Conservation (phyloP, 495 filamentous ascomycete genomes). For the Pyronema domesticum region DNA sequence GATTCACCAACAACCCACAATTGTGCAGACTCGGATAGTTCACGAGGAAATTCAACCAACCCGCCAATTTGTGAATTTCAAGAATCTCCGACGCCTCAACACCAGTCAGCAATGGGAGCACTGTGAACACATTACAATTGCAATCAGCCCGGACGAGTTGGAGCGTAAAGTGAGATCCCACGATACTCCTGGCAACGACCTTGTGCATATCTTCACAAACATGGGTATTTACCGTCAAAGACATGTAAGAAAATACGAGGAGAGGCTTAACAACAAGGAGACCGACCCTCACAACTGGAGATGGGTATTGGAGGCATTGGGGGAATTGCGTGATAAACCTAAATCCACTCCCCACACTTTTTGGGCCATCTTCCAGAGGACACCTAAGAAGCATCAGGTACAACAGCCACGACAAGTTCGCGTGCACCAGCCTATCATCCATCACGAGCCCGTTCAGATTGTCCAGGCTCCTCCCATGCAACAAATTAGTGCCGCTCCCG, state of each 20-base stretch:
- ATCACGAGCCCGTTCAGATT: slow-evolving; percentile 6
- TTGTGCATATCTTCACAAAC: slow-evolving; percentile 7
- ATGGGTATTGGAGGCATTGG: slow-evolving; percentile 19
- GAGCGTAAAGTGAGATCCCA: slow-evolving; percentile 19
- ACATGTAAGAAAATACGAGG: slow-evolving; percentile 18
- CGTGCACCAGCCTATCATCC: slow-evolving; percentile 2
- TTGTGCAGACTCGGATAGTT: slow-evolving; percentile 4
- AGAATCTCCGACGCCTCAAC: slow-evolving; percentile 2
- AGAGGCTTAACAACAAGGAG: slow-evolving; percentile 16
- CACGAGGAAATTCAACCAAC: neutral
- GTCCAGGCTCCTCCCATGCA: neutral
- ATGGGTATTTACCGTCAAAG: slow-evolving; percentile 17
- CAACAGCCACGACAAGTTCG: slow-evolving; percentile 2
- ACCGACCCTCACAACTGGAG: slow-evolving; percentile 13
- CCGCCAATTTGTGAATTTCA: slow-evolving; percentile 6
- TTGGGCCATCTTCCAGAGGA: slow-evolving; percentile 22
- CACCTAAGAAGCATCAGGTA: slow-evolving; percentile 5
- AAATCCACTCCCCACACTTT: slow-evolving; percentile 14
- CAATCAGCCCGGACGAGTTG: slow-evolving; percentile 18
- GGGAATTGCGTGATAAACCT: slow-evolving; percentile 17
- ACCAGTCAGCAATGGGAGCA: slow-evolving; percentile 9
- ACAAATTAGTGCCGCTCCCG: neutral
- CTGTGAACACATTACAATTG: slow-evolving; percentile 19
- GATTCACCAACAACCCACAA: neutral
- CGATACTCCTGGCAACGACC: slow-evolving; percentile 18